Percentiles rank a stretch among this genome's conserved stretches.
Evolutionary conservation across 148 eudicot genomes (phyloP).

Genomic region (Camellia granthamiana): DNA sequence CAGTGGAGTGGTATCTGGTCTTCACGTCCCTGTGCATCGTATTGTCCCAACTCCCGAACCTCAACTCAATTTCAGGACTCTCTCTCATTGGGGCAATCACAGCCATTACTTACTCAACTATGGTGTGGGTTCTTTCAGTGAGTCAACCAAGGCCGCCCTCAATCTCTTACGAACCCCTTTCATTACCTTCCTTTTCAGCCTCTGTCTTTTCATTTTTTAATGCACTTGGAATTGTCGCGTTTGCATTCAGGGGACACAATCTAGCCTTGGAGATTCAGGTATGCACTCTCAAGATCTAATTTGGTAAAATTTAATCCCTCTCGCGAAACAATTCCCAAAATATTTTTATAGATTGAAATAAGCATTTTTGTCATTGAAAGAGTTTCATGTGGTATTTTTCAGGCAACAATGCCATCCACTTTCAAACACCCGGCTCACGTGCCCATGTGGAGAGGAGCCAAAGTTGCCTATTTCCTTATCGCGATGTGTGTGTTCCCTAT

Average conservation of each 20-base stretch:
- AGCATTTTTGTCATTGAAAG: neutral
- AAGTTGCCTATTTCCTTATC: conserved; percentile 87
- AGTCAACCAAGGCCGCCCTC: conserved; percentile 70
- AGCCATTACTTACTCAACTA: conserved; percentile 83
- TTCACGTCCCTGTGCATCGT: conserved; percentile 90
- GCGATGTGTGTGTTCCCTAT: conserved; percentile 88
- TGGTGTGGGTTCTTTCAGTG: conserved; percentile 92
- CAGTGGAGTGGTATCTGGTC: conserved; percentile 97
- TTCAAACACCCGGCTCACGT: conserved; percentile 97
- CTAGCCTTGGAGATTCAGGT: conserved; percentile 93
- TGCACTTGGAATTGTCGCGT: conserved; percentile 94
- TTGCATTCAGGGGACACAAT: conserved; percentile 93
- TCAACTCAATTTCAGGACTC: conserved; percentile 91
- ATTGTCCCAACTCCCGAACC: conserved; percentile 83
- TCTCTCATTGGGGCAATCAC: conserved; percentile 92
- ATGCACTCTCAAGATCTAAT: neutral
- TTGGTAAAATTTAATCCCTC: neutral
- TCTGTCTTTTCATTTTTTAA: conserved; percentile 67
- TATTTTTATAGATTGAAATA: neutral
- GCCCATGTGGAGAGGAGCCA: conserved; percentile 99
- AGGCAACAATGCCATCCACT: conserved; percentile 99
- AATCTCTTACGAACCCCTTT: conserved; percentile 62
- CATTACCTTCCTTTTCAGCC: conserved; percentile 59
- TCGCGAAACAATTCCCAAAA: too few relatives aligned
- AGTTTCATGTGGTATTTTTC: conserved; percentile 13